Evolutionary conservation across 257 asterid genomes (phyloP).

Genomic region (Paraleonurus japonicus): DNA sequence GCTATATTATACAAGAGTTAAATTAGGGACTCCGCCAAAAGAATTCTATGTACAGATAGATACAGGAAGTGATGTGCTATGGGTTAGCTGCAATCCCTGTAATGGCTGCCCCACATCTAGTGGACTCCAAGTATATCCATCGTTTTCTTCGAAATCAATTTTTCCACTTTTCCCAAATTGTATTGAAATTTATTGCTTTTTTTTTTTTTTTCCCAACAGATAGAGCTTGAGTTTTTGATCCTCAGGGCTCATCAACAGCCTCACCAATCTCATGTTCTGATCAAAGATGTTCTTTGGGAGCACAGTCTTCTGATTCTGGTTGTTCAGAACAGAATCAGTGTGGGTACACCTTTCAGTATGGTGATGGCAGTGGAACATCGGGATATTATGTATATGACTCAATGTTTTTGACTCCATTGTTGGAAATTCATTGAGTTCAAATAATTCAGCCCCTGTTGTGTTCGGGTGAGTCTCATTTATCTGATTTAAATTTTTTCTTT

Average conservation of each 20-base stretch:
- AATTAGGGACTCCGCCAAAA: slow-evolving; percentile 83
- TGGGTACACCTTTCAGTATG: slow-evolving; percentile 84
- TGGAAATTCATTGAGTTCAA: slow-evolving; percentile 58
- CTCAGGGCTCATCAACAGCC: slow-evolving; percentile 70
- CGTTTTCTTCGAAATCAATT: neutral
- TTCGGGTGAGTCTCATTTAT: slow-evolving; percentile 69
- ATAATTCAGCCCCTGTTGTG: slow-evolving; percentile 77
- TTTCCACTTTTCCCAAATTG: neutral
- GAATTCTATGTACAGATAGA: slow-evolving; percentile 97
- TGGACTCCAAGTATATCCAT: slow-evolving; percentile 74
- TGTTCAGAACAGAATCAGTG: slow-evolving; percentile 75
- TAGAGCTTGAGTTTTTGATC: slow-evolving; percentile 85
- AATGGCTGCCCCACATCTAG: slow-evolving; percentile 89
- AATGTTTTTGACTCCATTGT: slow-evolving; percentile 62
- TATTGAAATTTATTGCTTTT: slow-evolving; percentile 14
- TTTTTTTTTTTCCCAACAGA: slow-evolving; percentile 39
- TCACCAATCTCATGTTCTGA: slow-evolving; percentile 67
- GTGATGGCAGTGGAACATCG: slow-evolving; percentile 97
- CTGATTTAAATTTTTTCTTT: neutral
- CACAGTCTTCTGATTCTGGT: slow-evolving; percentile 62
- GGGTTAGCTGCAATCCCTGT: slow-evolving; percentile 90
- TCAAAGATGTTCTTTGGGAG: slow-evolving; percentile 70
- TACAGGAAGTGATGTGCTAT: slow-evolving; percentile 96
- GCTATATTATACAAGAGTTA: slow-evolving; percentile 81
- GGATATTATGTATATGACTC: slow-evolving; percentile 81